Base-by-base conservation (phyloP, 208 protist genomes). In the Phytomonas sp. region DNA sequence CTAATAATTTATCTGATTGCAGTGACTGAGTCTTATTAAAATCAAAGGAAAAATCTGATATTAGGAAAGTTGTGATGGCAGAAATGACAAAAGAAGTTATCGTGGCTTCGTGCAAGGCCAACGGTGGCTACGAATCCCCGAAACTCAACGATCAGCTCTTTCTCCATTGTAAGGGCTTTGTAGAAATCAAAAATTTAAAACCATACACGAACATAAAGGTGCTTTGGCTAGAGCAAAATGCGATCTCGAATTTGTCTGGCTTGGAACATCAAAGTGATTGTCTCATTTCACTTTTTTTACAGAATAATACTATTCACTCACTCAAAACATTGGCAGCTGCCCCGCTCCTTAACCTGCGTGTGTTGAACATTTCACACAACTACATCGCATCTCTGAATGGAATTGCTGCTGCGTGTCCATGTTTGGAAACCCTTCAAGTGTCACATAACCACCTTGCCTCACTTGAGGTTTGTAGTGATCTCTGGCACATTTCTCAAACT, bases 151-250 rank as follows among this genome's bases (percentile, higher is more conserved):
- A 94, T 60, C 91, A 96, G 74, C 79, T 96, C 34, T 96, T 83
- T 64, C 84, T 98, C 19, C 97, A 98, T 71, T 98, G 90, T 81
- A 79, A 93, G 33, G 91, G 94, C 19, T 98, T 98, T 73, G 64
- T 78, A 11, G 36, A 74, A 29, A 97, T 98, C 69, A n/a, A 92
- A 66, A 91, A 94, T 66, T 68, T 98, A 29, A 81, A 95, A 36
- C 63, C 71, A 63, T 98, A 98, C 74, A 84, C 74, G 6, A 88
- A 91, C 29, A 69, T 93, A n/a, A 94, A 93, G 78, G 88, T 94
- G 36, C 80, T 98, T 26, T 98, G 94, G 93, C 74, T 98, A 32
- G 89, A 98, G 75, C 89, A 95, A 74, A 98, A 98, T 74, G 90
- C 83, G 37, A 82, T 98, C 37, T 78, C 72, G 0, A 79, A 83